Percentiles rank a stretch among this genome's conserved stretches.
Evolutionary conservation across 2,329 filamentous ascomycete genomes (phyloP).

Genomic region (Alternaria novae-zelandiae): DNA sequence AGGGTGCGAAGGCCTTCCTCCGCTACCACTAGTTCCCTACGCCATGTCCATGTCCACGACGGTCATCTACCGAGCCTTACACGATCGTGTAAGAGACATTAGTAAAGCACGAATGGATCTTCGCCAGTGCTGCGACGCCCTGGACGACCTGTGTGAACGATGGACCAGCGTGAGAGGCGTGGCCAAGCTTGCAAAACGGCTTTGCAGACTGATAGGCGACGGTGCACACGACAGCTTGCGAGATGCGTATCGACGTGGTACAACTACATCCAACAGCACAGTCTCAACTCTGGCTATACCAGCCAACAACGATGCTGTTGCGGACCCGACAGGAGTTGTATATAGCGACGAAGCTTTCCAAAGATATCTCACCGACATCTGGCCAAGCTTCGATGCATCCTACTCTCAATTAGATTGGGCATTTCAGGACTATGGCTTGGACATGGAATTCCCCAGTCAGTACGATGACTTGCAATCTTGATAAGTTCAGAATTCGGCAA

Average conservation of each 20-base stretch:
- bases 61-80: constrained; percentile 2
- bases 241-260: background rate
- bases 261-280: background rate
- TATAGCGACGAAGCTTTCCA: background rate
- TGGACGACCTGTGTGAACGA: background rate
- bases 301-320: background rate
- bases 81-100: constrained; percentile 1
- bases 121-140: background rate
- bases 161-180: constrained; percentile 6
- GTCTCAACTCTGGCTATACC: background rate
- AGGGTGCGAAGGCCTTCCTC: background rate
- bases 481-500: background rate
- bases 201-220: background rate
- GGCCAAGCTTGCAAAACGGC: background rate
- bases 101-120: background rate
- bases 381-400: constrained; percentile 4
- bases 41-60: constrained; percentile 8
- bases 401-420: constrained; percentile 7
- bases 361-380: constrained; percentile 3
- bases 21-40: constrained; percentile 1
- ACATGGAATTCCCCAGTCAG: background rate
- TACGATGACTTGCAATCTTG: background rate
- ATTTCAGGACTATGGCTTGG: constrained; percentile 2
- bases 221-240: background rate
- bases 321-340: background rate